phyloP scores from a whole-genome alignment of 768 basidiomycete genomes.

The Tulasnella sp. region DNA sequence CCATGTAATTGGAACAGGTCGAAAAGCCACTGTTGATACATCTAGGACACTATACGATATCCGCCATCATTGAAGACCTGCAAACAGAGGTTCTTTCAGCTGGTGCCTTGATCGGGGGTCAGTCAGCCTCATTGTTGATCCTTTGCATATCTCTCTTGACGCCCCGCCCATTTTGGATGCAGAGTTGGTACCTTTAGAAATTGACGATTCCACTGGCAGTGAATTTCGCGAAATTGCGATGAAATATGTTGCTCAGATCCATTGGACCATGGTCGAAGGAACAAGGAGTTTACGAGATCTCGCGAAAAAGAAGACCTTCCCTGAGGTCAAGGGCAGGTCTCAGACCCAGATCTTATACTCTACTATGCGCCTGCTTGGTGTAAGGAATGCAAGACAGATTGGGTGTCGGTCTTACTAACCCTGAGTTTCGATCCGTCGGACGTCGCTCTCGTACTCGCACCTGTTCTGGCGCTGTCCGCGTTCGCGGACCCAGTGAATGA shows the following conservation, averaged over 20 bases:
- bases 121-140: neutral
- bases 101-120: neutral
- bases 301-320: neutral
- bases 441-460: neutral
- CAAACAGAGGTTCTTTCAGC: neutral
- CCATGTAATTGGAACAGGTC: neutral
- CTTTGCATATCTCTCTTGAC: neutral
- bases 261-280: neutral
- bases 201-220: neutral
- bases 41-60: neutral
- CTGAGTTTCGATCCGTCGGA: neutral
- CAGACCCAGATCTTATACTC: neutral
- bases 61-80: neutral
- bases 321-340: neutral
- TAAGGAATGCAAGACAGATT: neutral
- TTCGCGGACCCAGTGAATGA: neutral
- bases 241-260: neutral
- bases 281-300: neutral
- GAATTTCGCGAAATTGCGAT: neutral
- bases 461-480: neutral
- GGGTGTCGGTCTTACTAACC: neutral
- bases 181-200: neutral
- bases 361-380: neutral
- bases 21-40: neutral
- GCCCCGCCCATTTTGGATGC: neutral